A percentile compares a stretch with the other conserved stretches of the same genome.
phyloP scores from a whole-genome alignment of 805 yeast genomes.

The Sugiyamaella boreocaroliniensis region DNA sequence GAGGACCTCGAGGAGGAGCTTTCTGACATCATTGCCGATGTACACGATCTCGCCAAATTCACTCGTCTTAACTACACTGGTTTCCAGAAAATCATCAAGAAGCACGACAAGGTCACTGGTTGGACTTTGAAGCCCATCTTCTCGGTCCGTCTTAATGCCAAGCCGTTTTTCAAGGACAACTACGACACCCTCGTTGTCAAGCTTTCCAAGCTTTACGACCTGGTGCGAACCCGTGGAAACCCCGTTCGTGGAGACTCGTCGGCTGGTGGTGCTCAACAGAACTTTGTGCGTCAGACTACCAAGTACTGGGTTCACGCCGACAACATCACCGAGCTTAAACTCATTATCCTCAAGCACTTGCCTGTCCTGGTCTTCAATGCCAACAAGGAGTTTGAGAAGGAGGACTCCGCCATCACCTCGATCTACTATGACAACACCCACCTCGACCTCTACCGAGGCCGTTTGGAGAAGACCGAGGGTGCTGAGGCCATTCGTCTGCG shows the following conservation, averaged over 20 bases:
- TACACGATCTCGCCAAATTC: constrained; percentile 92
- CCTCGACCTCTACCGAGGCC: constrained; percentile 87
- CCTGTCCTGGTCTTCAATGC: constrained; percentile 97
- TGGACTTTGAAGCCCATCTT: constrained; percentile 84
- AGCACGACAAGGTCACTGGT: constrained; percentile 86
- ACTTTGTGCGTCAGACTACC: constrained; percentile 96
- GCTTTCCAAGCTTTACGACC: constrained; percentile 79
- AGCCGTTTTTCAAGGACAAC: constrained; percentile 93
- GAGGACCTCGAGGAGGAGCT: constrained; percentile 69
- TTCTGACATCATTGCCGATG: constrained; percentile 89
- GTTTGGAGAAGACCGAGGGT: constrained; percentile 94
- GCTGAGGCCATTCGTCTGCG: constrained; percentile 97
- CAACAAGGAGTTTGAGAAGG: constrained; percentile 89
- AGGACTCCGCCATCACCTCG: constrained; percentile 94
- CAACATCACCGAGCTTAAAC: constrained; percentile 91
- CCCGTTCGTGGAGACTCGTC: constrained; percentile 92
- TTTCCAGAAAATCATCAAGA: constrained; percentile 91
- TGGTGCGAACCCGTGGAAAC: constrained; percentile 92
- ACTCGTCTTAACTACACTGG: constrained; percentile 93
- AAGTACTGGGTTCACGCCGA: constrained; percentile 99
- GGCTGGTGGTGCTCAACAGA: constrained; percentile 98
- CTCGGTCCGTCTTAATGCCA: constrained; percentile 85
- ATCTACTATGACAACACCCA: constrained; percentile 88
- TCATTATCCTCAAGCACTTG: constrained; percentile 84
- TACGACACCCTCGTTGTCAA: constrained; percentile 85